Percentiles rank a stretch among this genome's conserved stretches.
Conservation (phyloP, 768 basidiomycete genomes). For the Podaxis sp. region DNA sequence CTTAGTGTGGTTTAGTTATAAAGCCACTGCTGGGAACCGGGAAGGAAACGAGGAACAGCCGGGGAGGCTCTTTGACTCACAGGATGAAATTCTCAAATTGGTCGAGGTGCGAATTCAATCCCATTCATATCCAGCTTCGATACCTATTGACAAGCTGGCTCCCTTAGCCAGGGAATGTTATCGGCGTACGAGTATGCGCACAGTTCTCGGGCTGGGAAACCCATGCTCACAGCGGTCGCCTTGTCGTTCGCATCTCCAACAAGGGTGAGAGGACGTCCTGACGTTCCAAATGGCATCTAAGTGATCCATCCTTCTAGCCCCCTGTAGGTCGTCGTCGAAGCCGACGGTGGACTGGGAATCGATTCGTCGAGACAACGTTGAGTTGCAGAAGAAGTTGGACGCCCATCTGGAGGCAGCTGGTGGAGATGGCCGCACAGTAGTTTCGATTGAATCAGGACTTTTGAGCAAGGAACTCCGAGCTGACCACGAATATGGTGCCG, state of each 20-base stretch:
- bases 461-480: conserved; percentile 25
- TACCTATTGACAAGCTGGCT: not conserved
- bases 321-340: conserved; percentile 7
- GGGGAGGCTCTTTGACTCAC: conserved; percentile 19
- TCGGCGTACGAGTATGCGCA: conserved; percentile 30
- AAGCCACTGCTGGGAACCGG: conserved; percentile 15
- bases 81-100: conserved; percentile 20
- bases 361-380: conserved; percentile 12
- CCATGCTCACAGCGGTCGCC: conserved; percentile 24
- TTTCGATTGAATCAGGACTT: conserved; percentile 25
- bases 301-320: not conserved
- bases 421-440: conserved; percentile 17
- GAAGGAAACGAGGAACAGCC: conserved; percentile 11
- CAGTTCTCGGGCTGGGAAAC: conserved; percentile 30
- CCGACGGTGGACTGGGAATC: conserved; percentile 17
- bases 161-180: conserved; percentile 27
- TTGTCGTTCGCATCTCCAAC: conserved; percentile 27
- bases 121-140: not conserved
- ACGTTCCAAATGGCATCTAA: not conserved
- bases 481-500: conserved; percentile 21
- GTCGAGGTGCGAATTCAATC: conserved; percentile 17
- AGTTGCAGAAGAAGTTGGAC: conserved; percentile 20
- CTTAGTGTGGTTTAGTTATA: conserved; percentile 29
- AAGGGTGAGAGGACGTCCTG: conserved; percentile 16
- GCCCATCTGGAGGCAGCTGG: conserved; percentile 22